These are phyloP conservation scores for Schrenkiella parvula DNA, from an alignment of 345 rosid species.

Conservation along the genomic window DNA sequence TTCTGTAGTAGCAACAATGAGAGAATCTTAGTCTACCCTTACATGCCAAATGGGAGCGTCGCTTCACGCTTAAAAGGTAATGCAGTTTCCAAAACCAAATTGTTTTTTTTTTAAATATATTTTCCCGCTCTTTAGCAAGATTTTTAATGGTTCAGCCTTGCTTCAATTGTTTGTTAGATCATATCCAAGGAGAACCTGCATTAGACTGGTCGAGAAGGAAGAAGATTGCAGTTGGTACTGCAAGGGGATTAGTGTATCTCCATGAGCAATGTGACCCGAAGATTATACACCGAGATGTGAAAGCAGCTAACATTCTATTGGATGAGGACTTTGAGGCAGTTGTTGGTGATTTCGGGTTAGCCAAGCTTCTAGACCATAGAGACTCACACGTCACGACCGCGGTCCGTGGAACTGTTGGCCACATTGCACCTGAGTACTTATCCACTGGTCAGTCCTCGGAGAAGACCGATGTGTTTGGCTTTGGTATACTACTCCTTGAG, in stretches of 20 bases:
- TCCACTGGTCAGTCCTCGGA: slow-evolving; percentile 94
- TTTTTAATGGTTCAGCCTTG: neutral
- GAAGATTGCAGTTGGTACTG: slow-evolving; percentile 85
- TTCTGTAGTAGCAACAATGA: slow-evolving; percentile 91
- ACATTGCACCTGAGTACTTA: slow-evolving; percentile 90
- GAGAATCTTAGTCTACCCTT: slow-evolving; percentile 89
- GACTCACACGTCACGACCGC: slow-evolving; percentile 96
- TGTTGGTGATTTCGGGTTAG: slow-evolving; percentile 95
- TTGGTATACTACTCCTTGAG: slow-evolving; percentile 89
- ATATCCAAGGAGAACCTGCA: slow-evolving; percentile 60
- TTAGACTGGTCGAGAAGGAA: slow-evolving; percentile 86
- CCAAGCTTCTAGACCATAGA: slow-evolving; percentile 91
- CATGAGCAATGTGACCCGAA: slow-evolving; percentile 96
- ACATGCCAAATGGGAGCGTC: slow-evolving; percentile 95
- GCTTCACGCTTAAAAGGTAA: slow-evolving; percentile 90
- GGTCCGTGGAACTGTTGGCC: slow-evolving; percentile 92
- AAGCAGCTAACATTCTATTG: slow-evolving; percentile 89
- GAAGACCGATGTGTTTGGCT: slow-evolving; percentile 92
- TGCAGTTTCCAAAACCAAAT: neutral
- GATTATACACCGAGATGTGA: slow-evolving; percentile 93
- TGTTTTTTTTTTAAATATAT: neutral
- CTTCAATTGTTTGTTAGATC: slow-evolving; percentile 40
- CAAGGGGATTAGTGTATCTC: slow-evolving; percentile 78
- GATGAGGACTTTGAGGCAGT: slow-evolving; percentile 97
- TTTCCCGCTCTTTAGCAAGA: neutral